Conservation (phyloP, 2,329 filamentous ascomycete genomes). For the Pseudogymnoascus sp. region DNA sequence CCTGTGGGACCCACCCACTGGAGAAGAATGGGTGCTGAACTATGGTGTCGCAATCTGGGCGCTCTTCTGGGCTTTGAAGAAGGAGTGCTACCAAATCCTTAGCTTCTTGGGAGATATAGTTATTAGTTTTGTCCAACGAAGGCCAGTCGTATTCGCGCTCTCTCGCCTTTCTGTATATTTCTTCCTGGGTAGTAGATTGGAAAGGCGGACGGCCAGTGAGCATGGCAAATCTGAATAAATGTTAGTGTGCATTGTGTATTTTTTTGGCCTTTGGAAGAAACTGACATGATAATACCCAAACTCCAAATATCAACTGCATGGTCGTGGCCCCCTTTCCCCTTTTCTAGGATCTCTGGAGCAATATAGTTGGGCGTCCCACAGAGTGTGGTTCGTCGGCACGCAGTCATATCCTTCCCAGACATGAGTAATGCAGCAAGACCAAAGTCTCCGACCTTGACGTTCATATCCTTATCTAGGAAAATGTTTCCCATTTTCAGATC, state of each 20-base stretch:
- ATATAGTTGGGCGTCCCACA: constrained; percentile 99
- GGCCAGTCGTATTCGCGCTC: constrained; percentile 76
- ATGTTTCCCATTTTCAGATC: constrained; percentile 98
- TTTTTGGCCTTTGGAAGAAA: neutral
- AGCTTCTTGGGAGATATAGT: constrained; percentile 64
- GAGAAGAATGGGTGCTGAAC: constrained; percentile 74
- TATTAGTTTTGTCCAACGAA: constrained; percentile 52
- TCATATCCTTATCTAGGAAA: constrained; percentile 90
- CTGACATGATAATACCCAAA: constrained; percentile 88
- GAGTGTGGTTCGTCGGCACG: constrained; percentile 73
- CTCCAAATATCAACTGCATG: constrained; percentile 99
- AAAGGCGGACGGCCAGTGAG: constrained; percentile 94
- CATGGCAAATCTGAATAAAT: constrained; percentile 67
- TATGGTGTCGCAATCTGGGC: constrained; percentile 68
- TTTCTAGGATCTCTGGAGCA: constrained; percentile 90
- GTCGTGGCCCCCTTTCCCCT: constrained; percentile 87
- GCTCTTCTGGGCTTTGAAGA: constrained; percentile 64
- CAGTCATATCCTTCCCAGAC: constrained; percentile 82
- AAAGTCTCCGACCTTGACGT: constrained; percentile 96
- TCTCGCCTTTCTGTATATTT: constrained; percentile 66
- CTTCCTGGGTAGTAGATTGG: constrained; percentile 80
- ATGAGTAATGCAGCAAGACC: constrained; percentile 86
- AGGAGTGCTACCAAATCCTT: constrained; percentile 71
- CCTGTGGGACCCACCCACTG: constrained; percentile 60
- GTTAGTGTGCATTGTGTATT: constrained; percentile 26